These are phyloP conservation scores for Gloeopeniophorella convolvens DNA, from an alignment of 768 basidiomycete species.

Conservation along the genomic window DNA sequence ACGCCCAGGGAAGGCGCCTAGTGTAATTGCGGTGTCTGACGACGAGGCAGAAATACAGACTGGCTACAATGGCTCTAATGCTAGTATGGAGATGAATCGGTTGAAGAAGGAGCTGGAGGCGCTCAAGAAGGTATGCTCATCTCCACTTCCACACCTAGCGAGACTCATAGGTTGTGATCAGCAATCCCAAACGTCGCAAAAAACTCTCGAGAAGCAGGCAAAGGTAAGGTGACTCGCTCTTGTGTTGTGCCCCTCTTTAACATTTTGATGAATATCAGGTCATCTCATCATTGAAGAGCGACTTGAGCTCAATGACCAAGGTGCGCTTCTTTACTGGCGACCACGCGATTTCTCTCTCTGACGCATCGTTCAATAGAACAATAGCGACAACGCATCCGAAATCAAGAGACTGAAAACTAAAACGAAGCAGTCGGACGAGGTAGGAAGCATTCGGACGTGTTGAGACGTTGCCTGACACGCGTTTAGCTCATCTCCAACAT, in stretches of 20 bases:
- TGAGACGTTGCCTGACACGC: neutral
- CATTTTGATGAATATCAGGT: slow-evolving; percentile 29
- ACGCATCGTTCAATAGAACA: slow-evolving; percentile 28
- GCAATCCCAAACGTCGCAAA: slow-evolving; percentile 42
- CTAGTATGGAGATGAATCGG: slow-evolving; percentile 44
- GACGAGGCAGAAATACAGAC: slow-evolving; percentile 12
- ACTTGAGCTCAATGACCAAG: slow-evolving; percentile 33
- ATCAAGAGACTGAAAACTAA: slow-evolving; percentile 41
- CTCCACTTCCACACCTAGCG: neutral
- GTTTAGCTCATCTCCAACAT: slow-evolving; percentile 46
- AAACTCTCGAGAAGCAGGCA: slow-evolving; percentile 44
- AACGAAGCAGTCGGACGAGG: slow-evolving; percentile 51
- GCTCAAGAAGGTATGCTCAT: slow-evolving; percentile 38
- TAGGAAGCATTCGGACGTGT: slow-evolving; percentile 26
- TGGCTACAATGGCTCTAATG: slow-evolving; percentile 32
- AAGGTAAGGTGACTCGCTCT: slow-evolving; percentile 37
- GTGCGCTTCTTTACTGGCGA: slow-evolving; percentile 26
- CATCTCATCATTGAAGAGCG: slow-evolving; percentile 45
- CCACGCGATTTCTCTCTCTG: neutral
- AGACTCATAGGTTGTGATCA: slow-evolving; percentile 17
- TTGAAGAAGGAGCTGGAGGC: slow-evolving; percentile 52
- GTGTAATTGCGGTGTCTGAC: neutral
- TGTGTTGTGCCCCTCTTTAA: neutral
- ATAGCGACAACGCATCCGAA: slow-evolving; percentile 41
- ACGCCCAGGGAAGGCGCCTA: neutral